phyloP scores from a whole-genome alignment of 2,329 filamentous ascomycete genomes.

The Arachnomyces sp. region DNA sequence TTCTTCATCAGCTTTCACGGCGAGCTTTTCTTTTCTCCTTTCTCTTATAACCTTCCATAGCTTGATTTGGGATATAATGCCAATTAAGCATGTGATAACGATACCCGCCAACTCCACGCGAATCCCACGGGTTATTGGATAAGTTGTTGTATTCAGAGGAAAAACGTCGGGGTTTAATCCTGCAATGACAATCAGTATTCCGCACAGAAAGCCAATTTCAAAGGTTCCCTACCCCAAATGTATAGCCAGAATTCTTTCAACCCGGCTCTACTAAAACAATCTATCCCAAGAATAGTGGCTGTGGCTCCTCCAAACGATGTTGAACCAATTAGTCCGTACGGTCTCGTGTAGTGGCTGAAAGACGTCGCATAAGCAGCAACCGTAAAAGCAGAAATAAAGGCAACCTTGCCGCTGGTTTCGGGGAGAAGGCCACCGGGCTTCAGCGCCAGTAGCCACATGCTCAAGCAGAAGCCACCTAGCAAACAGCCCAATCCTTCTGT shows the following conservation, averaged over 20 bases:
- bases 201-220: constrained; percentile 11
- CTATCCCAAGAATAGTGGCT: constrained; percentile 71
- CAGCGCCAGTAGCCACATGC: constrained; percentile 84
- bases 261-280: constrained; percentile 83
- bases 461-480: constrained; percentile 75
- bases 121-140: constrained; percentile 80
- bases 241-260: constrained; percentile 96
- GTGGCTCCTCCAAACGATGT: constrained; percentile 80
- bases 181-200: constrained; percentile 21
- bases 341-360: constrained; percentile 68
- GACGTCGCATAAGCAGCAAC: constrained; percentile 64
- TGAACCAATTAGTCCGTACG: constrained; percentile 66
- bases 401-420: constrained; percentile 54
- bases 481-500: constrained; percentile 78
- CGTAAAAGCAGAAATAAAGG: constrained; percentile 69
- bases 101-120: constrained; percentile 74
- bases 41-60: constrained; percentile 72
- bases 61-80: constrained; percentile 75
- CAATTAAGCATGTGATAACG: constrained; percentile 65
- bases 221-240: constrained; percentile 58
- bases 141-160: constrained; percentile 66
- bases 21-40: constrained; percentile 40
- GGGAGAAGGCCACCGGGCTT: constrained; percentile 67
- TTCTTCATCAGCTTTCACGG: constrained; percentile 43
- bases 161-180: constrained; percentile 72